Conservation (phyloP, 2,329 filamentous ascomycete genomes). For the Colletotrichum sp. region DNA sequence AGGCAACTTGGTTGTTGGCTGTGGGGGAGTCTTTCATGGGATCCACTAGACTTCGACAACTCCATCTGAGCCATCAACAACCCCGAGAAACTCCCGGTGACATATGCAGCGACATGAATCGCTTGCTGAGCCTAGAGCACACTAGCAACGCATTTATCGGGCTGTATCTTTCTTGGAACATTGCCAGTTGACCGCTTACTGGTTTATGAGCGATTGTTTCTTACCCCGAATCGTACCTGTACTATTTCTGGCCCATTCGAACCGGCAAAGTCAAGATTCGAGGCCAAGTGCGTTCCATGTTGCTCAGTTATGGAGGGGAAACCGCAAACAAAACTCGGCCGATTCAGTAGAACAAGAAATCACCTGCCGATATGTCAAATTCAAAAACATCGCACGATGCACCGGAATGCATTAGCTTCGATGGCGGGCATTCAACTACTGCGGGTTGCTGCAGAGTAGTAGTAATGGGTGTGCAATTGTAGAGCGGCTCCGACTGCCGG, state of each 20-base stretch:
- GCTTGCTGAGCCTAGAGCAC: not conserved
- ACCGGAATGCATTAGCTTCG: not conserved
- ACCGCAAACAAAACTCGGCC: not conserved
- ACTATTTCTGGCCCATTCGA: not conserved
- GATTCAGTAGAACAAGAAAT: not conserved
- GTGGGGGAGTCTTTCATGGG: not conserved
- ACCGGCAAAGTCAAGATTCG: not conserved
- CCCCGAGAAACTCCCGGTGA: not conserved
- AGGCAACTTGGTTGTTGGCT: not conserved
- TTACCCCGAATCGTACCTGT: not conserved
- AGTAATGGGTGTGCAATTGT: not conserved
- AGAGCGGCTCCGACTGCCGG: not conserved
- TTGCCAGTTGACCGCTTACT: not conserved
- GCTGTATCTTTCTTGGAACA: not conserved
- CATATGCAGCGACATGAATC: not conserved
- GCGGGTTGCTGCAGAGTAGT: not conserved
- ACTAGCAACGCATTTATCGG: not conserved
- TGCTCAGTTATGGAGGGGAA: not conserved
- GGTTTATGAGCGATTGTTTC: not conserved
- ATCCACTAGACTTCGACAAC: not conserved
- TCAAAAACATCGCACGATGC: not conserved
- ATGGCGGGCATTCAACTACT: not conserved
- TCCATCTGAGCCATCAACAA: not conserved
- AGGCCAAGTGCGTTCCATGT: not conserved
- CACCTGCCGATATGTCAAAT: not conserved